phyloP scores from a whole-genome alignment of 192 early-diverging fungal genomes.

The Backusella sp. region DNA sequence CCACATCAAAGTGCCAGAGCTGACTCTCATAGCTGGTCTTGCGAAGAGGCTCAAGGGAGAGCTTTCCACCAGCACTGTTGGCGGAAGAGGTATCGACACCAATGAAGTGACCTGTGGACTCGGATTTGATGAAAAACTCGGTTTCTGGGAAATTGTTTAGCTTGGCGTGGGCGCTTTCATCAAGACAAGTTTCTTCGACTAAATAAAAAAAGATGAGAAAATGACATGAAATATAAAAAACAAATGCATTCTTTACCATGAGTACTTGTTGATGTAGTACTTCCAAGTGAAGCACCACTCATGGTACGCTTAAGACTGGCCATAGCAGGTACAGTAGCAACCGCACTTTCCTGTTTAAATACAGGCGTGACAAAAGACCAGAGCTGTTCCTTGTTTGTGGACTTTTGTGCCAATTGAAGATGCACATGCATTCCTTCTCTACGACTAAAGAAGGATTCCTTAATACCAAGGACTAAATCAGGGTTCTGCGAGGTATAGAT shows the following conservation, averaged over 20 bases:
- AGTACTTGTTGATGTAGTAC: neutral
- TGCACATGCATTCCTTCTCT: slow-evolving; percentile 29
- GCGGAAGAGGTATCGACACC: slow-evolving; percentile 14
- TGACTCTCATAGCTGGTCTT: slow-evolving; percentile 26
- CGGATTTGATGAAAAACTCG: slow-evolving; percentile 24
- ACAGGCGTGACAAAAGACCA: slow-evolving; percentile 24
- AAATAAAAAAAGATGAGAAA: neutral
- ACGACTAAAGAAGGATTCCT: slow-evolving; percentile 34
- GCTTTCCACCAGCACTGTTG: neutral
- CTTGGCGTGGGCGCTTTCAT: neutral
- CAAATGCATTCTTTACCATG: neutral
- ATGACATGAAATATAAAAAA: neutral
- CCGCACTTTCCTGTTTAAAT: neutral
- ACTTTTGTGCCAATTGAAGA: slow-evolving; percentile 14
- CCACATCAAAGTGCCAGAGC: slow-evolving; percentile 21
- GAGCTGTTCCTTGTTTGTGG: slow-evolving; percentile 24
- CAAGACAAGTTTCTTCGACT: neutral
- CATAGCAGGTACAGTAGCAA: neutral
- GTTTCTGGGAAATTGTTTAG: slow-evolving; percentile 15
- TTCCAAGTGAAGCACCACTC: slow-evolving; percentile 11
- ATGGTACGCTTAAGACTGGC: slow-evolving; percentile 10
- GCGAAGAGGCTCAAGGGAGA: slow-evolving; percentile 19
- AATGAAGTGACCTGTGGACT: slow-evolving; percentile 14
- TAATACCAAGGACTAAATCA: slow-evolving; percentile 26
- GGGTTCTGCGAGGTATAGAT: slow-evolving; percentile 12